A percentile compares a stretch with the other conserved stretches of the same genome.
These are phyloP conservation scores for Podospora pseudocomata DNA, from an alignment of 495 filamentous ascomycete genomes.

Conservation along the genomic window DNA sequence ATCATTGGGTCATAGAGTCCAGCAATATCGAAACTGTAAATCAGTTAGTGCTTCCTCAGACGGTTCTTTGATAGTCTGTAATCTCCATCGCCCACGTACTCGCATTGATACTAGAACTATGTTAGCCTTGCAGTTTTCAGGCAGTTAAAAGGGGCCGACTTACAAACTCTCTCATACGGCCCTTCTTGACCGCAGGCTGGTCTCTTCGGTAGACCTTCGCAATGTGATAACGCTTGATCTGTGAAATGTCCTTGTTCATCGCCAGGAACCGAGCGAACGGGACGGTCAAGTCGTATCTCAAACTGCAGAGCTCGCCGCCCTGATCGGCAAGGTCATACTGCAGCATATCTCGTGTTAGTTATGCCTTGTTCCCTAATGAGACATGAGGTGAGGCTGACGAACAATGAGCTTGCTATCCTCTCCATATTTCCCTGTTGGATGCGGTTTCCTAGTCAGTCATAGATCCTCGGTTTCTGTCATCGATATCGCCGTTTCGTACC, in stretches of 20 bases:
- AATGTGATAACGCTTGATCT: conserved; percentile 87
- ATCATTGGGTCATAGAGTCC: conserved; percentile 86
- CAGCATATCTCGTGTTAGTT: conserved; percentile 9
- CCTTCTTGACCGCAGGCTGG: conserved; percentile 48
- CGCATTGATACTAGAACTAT: conserved; percentile 69
- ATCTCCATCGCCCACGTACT: conserved; percentile 33
- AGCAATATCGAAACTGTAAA: conserved; percentile 74
- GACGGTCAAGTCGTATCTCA: conserved; percentile 89
- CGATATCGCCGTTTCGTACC: conserved; percentile 62
- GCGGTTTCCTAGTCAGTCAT: conserved; percentile 27
- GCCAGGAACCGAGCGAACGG: conserved; percentile 88
- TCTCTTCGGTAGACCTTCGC: conserved; percentile 69
- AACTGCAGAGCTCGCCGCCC: conserved; percentile 76
- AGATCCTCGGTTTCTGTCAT: conserved; percentile 61
- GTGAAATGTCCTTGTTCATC: conserved; percentile 69
- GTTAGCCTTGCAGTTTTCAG: conserved; percentile 2
- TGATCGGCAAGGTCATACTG: conserved; percentile 81
- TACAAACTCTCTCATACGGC: conserved; percentile 85
- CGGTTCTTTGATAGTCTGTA: neutral
- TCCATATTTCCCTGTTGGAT: conserved; percentile 81
- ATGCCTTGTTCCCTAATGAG: conserved; percentile 71
- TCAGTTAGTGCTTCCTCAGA: neutral
- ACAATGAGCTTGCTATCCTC: conserved; percentile 92
- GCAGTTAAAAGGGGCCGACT: neutral
- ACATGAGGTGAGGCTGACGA: conserved; percentile 48